Evolutionary conservation across 371 early-diverging fungal species (phyloP).

Genomic region (Paraphysoderma sedebokerense): DNA sequence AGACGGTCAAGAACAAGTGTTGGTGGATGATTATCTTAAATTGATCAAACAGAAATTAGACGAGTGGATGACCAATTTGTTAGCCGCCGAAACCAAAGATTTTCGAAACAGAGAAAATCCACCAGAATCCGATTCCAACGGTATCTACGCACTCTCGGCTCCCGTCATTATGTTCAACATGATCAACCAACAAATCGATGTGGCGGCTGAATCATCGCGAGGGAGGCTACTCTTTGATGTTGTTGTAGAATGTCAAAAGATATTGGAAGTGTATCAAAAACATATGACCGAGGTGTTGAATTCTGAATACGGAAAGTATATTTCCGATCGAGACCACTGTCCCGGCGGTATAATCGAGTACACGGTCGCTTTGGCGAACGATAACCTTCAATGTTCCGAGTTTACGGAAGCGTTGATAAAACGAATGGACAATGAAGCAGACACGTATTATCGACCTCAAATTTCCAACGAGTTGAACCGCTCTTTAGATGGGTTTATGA

Average conservation of each 20-base stretch:
- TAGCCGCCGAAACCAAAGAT: constrained; percentile 59
- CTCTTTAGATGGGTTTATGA: constrained; percentile 62
- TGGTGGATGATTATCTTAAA: constrained; percentile 71
- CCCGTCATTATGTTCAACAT: constrained; percentile 83
- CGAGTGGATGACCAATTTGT: constrained; percentile 81
- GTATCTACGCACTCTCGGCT: constrained; percentile 58
- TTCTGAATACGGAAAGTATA: constrained; percentile 50
- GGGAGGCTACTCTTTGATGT: constrained; percentile 71
- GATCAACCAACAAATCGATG: constrained; percentile 87
- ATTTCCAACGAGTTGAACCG: constrained; percentile 37
- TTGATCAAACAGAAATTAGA: constrained; percentile 64
- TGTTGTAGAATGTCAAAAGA: constrained; percentile 62
- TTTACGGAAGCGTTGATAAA: constrained; percentile 60
- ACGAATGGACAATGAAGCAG: constrained; percentile 43
- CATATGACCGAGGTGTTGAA: constrained; percentile 57
- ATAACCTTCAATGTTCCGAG: constrained; percentile 70
- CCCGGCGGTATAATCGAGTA: constrained; percentile 79
- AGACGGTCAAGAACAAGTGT: constrained; percentile 76
- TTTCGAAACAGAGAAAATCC: constrained; percentile 52
- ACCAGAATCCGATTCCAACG: constrained; percentile 60
- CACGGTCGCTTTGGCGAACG: constrained; percentile 83
- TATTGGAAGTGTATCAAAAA: constrained; percentile 59
- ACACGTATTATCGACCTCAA: constrained; percentile 42
- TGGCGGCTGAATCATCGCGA: constrained; percentile 60
- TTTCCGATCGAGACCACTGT: constrained; percentile 44